A percentile compares a stretch with the other conserved stretches of the same genome.
Conservation (phyloP, 2,329 filamentous ascomycete species). For the Neopestalotiopsis sp. region DNA sequence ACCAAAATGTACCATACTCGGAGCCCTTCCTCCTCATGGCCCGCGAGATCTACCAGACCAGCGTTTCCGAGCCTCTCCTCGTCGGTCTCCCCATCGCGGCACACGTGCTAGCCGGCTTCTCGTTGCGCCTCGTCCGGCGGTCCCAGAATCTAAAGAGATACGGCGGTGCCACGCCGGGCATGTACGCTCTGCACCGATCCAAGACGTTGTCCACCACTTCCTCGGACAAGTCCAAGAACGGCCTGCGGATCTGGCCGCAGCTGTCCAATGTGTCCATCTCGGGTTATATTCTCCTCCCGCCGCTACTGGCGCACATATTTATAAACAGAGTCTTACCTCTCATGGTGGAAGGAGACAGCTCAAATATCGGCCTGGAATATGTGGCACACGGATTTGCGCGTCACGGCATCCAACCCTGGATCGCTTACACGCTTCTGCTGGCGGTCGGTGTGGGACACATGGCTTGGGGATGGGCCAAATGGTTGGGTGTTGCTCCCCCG, state of each 20-base stretch:
- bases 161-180: conserved; percentile 68
- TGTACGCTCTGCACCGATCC: conserved; percentile 44
- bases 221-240: conserved; percentile 28
- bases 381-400: conserved; percentile 84
- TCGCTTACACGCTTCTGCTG: conserved; percentile 73
- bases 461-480: conserved; percentile 84
- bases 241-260: conserved; percentile 64
- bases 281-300: conserved; percentile 71
- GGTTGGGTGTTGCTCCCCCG: conserved; percentile 70
- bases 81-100: conserved; percentile 75
- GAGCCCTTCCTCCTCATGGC: conserved; percentile 91
- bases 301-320: conserved; percentile 74
- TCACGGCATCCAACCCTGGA: conserved; percentile 68
- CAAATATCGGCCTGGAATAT: conserved; percentile 83
- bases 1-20: conserved; percentile 72
- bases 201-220: conserved; percentile 36
- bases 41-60: conserved; percentile 88
- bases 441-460: conserved; percentile 75
- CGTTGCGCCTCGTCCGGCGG: conserved; percentile 76
- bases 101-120: conserved; percentile 79
- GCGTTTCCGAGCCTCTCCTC: conserved; percentile 78
- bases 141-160: conserved; percentile 75
- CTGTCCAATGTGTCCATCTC: conserved; percentile 72
- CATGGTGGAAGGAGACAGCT: conserved; percentile 79
- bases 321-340: conserved; percentile 80